Base-by-base conservation (phyloP, 768 basidiomycete genomes). In the Collybia mongolica region DNA sequence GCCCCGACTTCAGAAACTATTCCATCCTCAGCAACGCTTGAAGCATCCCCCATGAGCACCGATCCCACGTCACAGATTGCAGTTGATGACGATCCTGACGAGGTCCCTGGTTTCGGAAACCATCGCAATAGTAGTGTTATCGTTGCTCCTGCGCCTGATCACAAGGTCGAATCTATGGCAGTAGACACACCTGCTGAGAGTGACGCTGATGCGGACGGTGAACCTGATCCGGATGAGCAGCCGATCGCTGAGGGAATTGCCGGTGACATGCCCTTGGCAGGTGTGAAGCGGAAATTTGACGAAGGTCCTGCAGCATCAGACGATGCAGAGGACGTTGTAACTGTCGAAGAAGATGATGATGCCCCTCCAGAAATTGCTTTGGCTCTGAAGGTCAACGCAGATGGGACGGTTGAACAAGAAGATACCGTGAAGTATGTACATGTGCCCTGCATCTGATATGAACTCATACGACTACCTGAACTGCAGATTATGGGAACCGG, bases 331-430 rank as follows among this genome's bases (percentile, higher is more conserved):
- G 75, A 78, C 12, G 75, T 79, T 22, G 67, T 72, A 38, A 72
- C 74, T 38, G 72, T 65, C 15, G 79, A 79, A 39, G 77, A 81
- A 35, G 82, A 81, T 17, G 75, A 84, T 14, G 79, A 77, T 46
- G 75, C 72, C 42, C 61, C 66, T 39, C 49, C 66, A 29, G 60
- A 64, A 26, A 65, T 73, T 26, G 68, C 78, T 36, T 60, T 78
- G 39, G 76, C 84, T 39, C 67, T 90, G 56, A 90, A 90, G 64
- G 88, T 96, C 46, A 92, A 90, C 60, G 57, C 90, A 6, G 93
- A 98, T 63, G 96, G 95, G 19, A 91, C 93, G 0, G 95, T 98
- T 23, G 90, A 95, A 48, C 95, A 98, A 67, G 86, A 85, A 55
- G 97, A 99, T 62, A 86, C 83, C 32, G 93, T 99, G 59, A 87